Evolutionary conservation across 2,329 filamentous ascomycete species (phyloP), one percentile per base, ranked within the genome.

Genomic region (Akanthomyces muscarius): DNA sequence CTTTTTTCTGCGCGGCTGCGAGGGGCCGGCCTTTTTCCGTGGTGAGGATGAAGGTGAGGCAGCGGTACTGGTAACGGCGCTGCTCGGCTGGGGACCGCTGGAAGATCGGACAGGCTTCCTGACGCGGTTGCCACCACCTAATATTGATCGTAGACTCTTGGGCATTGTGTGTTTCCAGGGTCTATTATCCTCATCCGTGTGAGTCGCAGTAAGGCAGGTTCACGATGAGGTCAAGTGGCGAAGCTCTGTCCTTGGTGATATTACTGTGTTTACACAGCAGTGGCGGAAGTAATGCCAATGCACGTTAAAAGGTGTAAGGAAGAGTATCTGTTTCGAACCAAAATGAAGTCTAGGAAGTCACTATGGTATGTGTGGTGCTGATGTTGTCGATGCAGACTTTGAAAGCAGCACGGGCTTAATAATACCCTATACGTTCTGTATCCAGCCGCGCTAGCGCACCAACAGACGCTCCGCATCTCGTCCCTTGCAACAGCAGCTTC

Each of bases 51-150:
- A 65, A 25, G 54, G 38, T 38, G 54, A 53, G 2, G 50, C 50
- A 14, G 38, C 45, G 23, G 14, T 56, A 21, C n/a, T 48, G 41
- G 13, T 51, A 36, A 36, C 33, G 33, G 11, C n/a, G 48, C 56
- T 38, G 61, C 47, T 42, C 64, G 65, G 25, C 62, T 42, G 28
- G 61, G 28, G 18, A 21, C 38, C 23, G 48, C 45, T n/a, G 48
- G 62, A 53, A 61, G 68, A 59, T 33, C 69, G 68, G 11, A 65
- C 55, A 6, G 72, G 65, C 61, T 78, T 78, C 30, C 63, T 71
- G 13, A 78, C 69, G 33, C 76, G 73, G 28, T 68, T 71, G 16
- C 75, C 71, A 33, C 70, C 72, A 23, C 77, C 75, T 3, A 79
- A 67, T 61, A 79, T 77, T 2, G 77, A 75, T 10, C 71, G 73